Evolutionary conservation across 371 early-diverging fungal genomes (phyloP).

Genomic region (Rhizopus microsporus): DNA sequence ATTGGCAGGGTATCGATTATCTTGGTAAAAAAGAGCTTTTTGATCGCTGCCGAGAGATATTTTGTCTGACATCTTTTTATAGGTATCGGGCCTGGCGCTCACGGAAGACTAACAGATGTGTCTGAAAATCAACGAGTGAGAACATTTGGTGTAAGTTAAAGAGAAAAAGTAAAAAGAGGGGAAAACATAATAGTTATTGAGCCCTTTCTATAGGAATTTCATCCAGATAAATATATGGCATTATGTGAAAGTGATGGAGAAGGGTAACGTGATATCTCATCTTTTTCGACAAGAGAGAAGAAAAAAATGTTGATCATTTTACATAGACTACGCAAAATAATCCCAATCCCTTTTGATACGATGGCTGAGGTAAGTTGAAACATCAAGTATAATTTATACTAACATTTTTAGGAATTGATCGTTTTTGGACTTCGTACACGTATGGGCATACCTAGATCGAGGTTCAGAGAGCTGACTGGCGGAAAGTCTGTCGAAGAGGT

Average conservation of each 20-base stretch:
- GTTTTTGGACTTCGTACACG: conserved; percentile 74
- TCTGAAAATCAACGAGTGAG: conserved; percentile 38
- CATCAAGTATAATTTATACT: not conserved
- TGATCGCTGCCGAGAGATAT: not conserved
- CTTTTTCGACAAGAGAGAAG: not conserved
- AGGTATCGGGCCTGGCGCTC: conserved; percentile 87
- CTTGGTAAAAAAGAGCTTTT: conserved; percentile 50
- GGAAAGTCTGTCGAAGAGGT: conserved; percentile 29
- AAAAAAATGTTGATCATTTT: not conserved
- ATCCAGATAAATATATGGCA: conserved; percentile 58
- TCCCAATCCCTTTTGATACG: conserved; percentile 25
- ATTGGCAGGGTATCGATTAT: conserved; percentile 86
- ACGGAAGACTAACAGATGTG: conserved; percentile 65
- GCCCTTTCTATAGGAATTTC: conserved; percentile 40
- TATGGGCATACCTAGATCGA: conserved; percentile 51
- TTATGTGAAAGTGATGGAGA: conserved; percentile 61
- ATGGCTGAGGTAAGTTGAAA: conserved; percentile 21
- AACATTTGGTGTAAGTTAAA: conserved; percentile 59
- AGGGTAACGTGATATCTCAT: conserved; percentile 46
- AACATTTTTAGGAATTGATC: conserved; percentile 52
- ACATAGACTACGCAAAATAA: conserved; percentile 28
- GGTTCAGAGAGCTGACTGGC: conserved; percentile 35
- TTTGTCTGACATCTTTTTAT: not conserved
- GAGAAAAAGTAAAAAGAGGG: not conserved
- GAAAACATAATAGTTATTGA: not conserved